phyloP scores from a whole-genome alignment of 768 basidiomycete species.

The Epithele typhae region DNA sequence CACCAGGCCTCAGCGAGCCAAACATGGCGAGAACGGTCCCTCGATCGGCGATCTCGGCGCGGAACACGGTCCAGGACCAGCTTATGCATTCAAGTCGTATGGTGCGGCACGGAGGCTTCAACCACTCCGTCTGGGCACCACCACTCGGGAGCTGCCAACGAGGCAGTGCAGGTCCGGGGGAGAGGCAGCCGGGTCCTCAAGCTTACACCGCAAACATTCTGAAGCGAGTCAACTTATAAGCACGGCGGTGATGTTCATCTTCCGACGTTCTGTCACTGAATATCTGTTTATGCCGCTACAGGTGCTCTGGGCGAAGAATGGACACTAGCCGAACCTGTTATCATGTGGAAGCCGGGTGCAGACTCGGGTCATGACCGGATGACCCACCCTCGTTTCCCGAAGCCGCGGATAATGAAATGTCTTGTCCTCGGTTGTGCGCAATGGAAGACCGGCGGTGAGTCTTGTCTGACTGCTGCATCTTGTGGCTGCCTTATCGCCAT shows the following conservation, averaged over 20 bases:
- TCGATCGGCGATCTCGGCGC: not conserved
- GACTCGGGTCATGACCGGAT: not conserved
- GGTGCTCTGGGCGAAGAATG: conserved; percentile 4
- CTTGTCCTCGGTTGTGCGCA: too few relatives aligned
- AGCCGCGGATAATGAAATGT: too few relatives aligned
- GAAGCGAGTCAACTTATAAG: conserved; percentile 1
- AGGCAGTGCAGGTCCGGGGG: not conserved
- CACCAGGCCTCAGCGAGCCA: conserved; percentile 1
- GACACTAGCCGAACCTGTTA: not conserved
- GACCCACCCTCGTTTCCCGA: too few relatives aligned
- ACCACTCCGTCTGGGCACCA: not conserved
- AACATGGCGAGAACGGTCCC: conserved; percentile 2
- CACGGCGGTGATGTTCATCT: not conserved
- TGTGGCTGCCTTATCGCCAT: conserved; percentile 8
- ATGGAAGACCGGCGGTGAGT: too few relatives aligned
- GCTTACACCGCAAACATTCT: conserved; percentile 2
- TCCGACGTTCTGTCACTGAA: conserved; percentile 1
- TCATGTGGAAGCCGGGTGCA: conserved; percentile 1
- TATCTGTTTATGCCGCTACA: not conserved
- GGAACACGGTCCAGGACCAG: not conserved
- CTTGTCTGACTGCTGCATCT: too few relatives aligned
- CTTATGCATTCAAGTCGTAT: conserved; percentile 2
- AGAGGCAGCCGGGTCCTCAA: not conserved
- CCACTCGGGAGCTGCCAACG: conserved; percentile 1
- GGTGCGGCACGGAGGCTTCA: conserved; percentile 3